Percentiles rank a stretch among this genome's conserved stretches.
Evolutionary conservation across 352 stramenopile genomes (phyloP).

Genomic region (Blastocystis sp.): DNA sequence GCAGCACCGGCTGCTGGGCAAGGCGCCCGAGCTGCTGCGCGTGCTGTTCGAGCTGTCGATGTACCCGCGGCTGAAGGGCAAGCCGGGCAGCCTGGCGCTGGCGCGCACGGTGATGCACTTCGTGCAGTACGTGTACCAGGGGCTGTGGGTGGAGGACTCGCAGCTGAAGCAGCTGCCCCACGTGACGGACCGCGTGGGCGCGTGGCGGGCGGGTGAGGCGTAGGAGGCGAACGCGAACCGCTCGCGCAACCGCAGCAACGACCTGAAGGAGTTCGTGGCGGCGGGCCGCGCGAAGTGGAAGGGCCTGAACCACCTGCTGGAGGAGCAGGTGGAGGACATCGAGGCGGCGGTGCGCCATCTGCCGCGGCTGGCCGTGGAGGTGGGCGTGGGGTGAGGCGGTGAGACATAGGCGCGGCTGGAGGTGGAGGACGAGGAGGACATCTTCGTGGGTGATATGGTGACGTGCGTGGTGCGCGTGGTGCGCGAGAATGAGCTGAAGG

Average conservation of each 20-base stretch:
- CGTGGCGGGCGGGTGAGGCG: constrained; percentile 35
- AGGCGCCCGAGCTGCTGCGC: constrained; percentile 42
- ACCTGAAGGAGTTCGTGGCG: constrained; percentile 77
- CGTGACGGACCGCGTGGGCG: constrained; percentile 73
- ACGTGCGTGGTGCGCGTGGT: constrained; percentile 77
- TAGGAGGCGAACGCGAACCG: constrained; percentile 80
- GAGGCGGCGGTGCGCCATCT: not conserved
- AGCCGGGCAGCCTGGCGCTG: not conserved
- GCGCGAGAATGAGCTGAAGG: too few species aligned
- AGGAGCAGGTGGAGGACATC: constrained; percentile 38
- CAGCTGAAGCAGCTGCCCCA: constrained; percentile 82
- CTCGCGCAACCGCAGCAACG: constrained; percentile 80
- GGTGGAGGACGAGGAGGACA: constrained; percentile 83
- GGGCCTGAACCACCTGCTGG: constrained; percentile 16
- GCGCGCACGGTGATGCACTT: constrained; percentile 77
- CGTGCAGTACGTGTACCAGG: constrained; percentile 83
- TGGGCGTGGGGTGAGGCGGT: not conserved
- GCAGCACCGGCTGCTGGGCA: not conserved
- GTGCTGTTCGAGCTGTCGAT: constrained; percentile 11
- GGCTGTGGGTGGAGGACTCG: constrained; percentile 82
- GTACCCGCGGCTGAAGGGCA: not conserved
- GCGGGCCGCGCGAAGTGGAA: constrained; percentile 34
- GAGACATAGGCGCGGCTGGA: constrained; percentile 20
- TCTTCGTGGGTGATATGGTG: constrained; percentile 84
- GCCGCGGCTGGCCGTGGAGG: not conserved